Base-by-base conservation (phyloP, 2,329 filamentous ascomycete species). In the Neofusicoccum sp. region DNA sequence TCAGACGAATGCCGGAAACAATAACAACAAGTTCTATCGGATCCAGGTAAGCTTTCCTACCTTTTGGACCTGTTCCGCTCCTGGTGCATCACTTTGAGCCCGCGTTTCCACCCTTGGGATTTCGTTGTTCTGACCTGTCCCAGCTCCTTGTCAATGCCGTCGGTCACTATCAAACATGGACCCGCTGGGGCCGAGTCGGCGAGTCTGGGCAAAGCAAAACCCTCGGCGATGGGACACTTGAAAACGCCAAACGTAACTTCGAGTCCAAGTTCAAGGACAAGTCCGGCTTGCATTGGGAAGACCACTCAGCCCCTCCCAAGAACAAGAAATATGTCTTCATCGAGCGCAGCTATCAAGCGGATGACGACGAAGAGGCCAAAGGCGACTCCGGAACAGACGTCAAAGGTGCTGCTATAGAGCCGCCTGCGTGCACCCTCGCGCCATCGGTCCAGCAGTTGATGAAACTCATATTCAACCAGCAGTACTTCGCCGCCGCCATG, bases 1-100 rank as follows among this genome's bases (percentile, higher is more conserved):
- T 68, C 89, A 93, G 73, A 90, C 91, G 9, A 90, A 92, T 67
- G 80, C 90, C 0, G 78, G 80, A 0, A 76, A 83, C 50, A 95
- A 94, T 71, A 90, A 90, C 75, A 94, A 95, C 75, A 95, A 95
- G 68, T 94, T 93, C 74, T 94, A 93, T 71, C 85, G 86, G 33
- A 74, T 93, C 33, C 90, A 94, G 79, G 80, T 91, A 66, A 70
- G 60, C 31, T 12, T 33, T 34, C n/a, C n/a, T n/a, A n/a, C n/a
- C n/a, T n/a, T n/a, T n/a, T n/a, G n/a, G n/a, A n/a, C n/a, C n/a
- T n/a, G n/a, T n/a, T n/a, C n/a, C n/a, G n/a, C n/a, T n/a, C n/a
- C n/a, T n/a, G n/a, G n/a, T n/a, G n/a, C n/a, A n/a, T n/a, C n/a
- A n/a, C n/a, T n/a, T n/a, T n/a, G n/a, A n/a, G n/a, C n/a, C n/a